phyloP scores from a whole-genome alignment of 352 stramenopile species.

The Blastocystis sp. region DNA sequence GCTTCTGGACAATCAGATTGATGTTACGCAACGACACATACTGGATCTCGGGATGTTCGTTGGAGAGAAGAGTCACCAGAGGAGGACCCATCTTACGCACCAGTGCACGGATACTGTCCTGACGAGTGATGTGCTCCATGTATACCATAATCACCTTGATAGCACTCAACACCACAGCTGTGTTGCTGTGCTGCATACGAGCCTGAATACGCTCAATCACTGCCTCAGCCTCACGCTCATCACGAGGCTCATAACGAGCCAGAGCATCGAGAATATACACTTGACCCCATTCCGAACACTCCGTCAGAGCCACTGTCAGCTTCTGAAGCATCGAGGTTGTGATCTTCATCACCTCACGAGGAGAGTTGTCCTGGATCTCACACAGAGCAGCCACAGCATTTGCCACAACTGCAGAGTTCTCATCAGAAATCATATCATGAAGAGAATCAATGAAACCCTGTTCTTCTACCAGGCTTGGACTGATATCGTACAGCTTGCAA shows the following conservation, averaged over 20 bases:
- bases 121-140: slow-evolving; percentile 86
- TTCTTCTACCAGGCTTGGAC: slow-evolving; percentile 90
- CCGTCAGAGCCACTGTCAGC: slow-evolving; percentile 92
- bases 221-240: slow-evolving; percentile 91
- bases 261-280: slow-evolving; percentile 95
- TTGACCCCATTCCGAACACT: slow-evolving; percentile 99
- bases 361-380: slow-evolving; percentile 93
- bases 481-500: slow-evolving; percentile 99
- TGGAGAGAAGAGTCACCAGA: slow-evolving; percentile 92
- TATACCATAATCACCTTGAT: slow-evolving; percentile 91
- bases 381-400: slow-evolving; percentile 95
- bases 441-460: slow-evolving; percentile 91
- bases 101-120: slow-evolving; percentile 84
- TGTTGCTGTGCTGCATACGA: slow-evolving; percentile 94
- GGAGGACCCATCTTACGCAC: slow-evolving; percentile 92
- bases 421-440: slow-evolving; percentile 94
- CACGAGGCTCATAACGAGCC: slow-evolving; percentile 84
- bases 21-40: slow-evolving; percentile 98
- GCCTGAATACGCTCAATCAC: slow-evolving; percentile 98
- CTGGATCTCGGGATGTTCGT: slow-evolving; percentile 95
- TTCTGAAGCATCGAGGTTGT: slow-evolving; percentile 94
- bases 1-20: slow-evolving; percentile 98
- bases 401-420: slow-evolving; percentile 91
- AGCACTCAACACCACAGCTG: slow-evolving; percentile 92
- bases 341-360: slow-evolving; percentile 89